Percentiles rank a stretch among this genome's conserved stretches.
phyloP scores from a whole-genome alignment of 306 rosid genomes.

The Nissolia schottii region DNA sequence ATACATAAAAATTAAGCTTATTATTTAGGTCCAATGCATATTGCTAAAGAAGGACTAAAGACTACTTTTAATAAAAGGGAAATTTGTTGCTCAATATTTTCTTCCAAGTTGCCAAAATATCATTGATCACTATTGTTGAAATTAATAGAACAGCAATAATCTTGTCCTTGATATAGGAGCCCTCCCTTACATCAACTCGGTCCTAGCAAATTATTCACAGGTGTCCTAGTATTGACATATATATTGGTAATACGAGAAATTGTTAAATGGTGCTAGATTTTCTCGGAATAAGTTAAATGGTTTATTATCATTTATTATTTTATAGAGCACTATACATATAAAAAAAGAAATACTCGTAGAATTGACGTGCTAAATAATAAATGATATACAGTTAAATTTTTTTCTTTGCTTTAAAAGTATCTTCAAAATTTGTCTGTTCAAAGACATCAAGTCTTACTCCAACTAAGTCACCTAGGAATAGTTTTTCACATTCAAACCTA shows the following conservation, averaged over 20 bases:
- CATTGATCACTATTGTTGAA: conserved; percentile 21
- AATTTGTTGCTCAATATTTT: neutral
- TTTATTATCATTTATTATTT: too few relatives aligned
- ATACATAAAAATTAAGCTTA: conserved; percentile 33
- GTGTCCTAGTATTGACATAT: neutral
- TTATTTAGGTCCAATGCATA: conserved; percentile 46
- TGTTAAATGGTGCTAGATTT: too few relatives aligned
- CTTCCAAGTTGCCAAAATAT: neutral
- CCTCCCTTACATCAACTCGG: neutral
- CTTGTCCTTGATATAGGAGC: conserved; percentile 12
- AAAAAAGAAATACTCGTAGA: too few relatives aligned
- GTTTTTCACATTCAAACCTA: neutral
- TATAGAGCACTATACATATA: too few relatives aligned
- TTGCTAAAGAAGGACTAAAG: conserved; percentile 24
- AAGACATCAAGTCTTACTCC: neutral
- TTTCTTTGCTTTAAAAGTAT: too few relatives aligned
- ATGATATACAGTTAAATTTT: too few relatives aligned
- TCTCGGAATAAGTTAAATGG: too few relatives aligned
- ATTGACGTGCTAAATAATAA: too few relatives aligned
- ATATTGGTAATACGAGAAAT: too few relatives aligned
- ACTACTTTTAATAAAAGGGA: neutral
- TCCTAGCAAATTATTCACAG: neutral
- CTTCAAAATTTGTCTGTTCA: too few relatives aligned
- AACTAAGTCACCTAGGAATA: neutral
- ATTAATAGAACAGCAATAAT: conserved; percentile 1